phyloP scores from a whole-genome alignment of 176 grass and related monocot species.

The Aegilops tauschii region DNA sequence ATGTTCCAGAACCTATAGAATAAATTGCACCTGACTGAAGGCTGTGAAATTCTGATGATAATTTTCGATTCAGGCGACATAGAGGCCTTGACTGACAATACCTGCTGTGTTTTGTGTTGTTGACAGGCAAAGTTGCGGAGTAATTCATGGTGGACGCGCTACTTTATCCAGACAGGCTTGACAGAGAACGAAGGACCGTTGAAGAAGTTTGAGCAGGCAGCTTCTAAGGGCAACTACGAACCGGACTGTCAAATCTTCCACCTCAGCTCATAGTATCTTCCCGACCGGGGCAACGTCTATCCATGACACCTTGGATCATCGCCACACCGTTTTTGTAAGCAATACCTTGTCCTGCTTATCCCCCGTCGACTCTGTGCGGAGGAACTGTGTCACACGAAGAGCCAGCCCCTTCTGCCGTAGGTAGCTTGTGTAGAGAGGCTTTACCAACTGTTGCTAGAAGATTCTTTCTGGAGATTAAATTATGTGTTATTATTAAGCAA shows the following conservation, averaged over 20 bases:
- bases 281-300: background rate
- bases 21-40: background rate
- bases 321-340: constrained; percentile 35
- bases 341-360: background rate
- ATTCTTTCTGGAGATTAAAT: constrained; percentile 38
- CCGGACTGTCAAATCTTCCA: constrained; percentile 91
- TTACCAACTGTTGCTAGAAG: constrained; percentile 40
- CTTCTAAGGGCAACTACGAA: constrained; percentile 62
- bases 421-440: constrained; percentile 40
- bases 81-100: background rate
- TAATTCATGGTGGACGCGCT: constrained; percentile 93
- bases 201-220: constrained; percentile 87
- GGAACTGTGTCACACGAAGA: constrained; percentile 12
- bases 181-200: constrained; percentile 75
- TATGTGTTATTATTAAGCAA: constrained; percentile 16
- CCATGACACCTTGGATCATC: constrained; percentile 22
- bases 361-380: background rate
- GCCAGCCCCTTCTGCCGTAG: constrained; percentile 19
- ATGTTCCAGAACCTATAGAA: constrained; percentile 3
- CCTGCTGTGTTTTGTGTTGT: background rate
- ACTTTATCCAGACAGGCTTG: constrained; percentile 88
- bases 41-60: background rate
- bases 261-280: constrained; percentile 58
- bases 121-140: constrained; percentile 84
- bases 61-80: background rate